Evolutionary conservation across 345 rosid species (phyloP).

Genomic region (Boechera divaricarpa): DNA sequence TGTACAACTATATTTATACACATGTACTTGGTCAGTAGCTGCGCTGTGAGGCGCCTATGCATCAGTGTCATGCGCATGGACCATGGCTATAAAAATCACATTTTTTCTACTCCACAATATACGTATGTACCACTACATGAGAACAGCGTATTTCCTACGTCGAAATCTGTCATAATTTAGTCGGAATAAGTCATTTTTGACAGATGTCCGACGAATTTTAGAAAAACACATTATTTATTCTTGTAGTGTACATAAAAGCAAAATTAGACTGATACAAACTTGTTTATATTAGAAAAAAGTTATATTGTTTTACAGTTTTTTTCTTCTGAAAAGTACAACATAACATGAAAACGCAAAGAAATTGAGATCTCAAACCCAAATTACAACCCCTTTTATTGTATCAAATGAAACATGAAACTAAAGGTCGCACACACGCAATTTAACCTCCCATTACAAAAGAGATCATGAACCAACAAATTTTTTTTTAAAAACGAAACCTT

Average conservation of each 20-base stretch:
- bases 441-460: not conserved
- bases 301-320: slow-evolving; percentile 21
- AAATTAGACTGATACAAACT: slow-evolving; percentile 21
- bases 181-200: too few species aligned
- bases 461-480: slow-evolving; percentile 9
- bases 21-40: slow-evolving; percentile 30
- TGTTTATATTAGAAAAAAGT: slow-evolving; percentile 8
- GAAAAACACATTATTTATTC: too few species aligned
- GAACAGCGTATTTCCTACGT: too few species aligned
- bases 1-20: slow-evolving; percentile 21
- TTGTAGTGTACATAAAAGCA: not conserved
- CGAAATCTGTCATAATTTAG: too few species aligned
- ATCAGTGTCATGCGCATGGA: slow-evolving; percentile 10
- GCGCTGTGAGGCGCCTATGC: slow-evolving; percentile 21
- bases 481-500: slow-evolving; percentile 28
- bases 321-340: slow-evolving; percentile 13
- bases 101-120: slow-evolving; percentile 8
- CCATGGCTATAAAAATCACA: slow-evolving; percentile 9
- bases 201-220: too few species aligned
- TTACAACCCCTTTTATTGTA: slow-evolving; percentile 32
- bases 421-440: slow-evolving; percentile 22
- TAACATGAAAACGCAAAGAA: slow-evolving; percentile 14
- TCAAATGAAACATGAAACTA: slow-evolving; percentile 19
- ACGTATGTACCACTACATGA: not conserved
- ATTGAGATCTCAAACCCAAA: slow-evolving; percentile 24